Base-by-base conservation (phyloP, 345 rosid genomes). In the Corchorus capsularis region DNA sequence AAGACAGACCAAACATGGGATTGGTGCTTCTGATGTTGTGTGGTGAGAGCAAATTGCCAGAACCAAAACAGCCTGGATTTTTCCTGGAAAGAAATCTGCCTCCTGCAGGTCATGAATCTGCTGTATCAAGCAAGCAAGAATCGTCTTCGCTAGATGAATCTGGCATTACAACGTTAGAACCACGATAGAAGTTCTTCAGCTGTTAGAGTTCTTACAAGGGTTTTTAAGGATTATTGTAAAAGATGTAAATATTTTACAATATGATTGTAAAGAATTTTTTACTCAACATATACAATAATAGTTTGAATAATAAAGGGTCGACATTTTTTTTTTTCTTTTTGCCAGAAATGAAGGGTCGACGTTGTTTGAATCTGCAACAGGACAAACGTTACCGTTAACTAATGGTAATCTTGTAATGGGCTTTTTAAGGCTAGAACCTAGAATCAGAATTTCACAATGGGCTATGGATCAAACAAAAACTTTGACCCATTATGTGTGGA, bases 11-110 rank as follows among this genome's bases (percentile, higher is more conserved):
- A 35, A 68, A 71, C 19, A 81, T 84, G 80, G 69, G 80, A 9
- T 11, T 71, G 2, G 79, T 81, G 49, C 72, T 83, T 19, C 69
- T 79, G 1, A 78, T 82, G 89, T 72, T 86, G 73, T 73, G 74
- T 1, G 80, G 83, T 32, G 77, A 80, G 10, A 70, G 72, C 14
- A 4, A 75, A 13, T 72, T 86, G 70, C 81, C 83, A 56, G 52
- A 82, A 32, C 89, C 89, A 17, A 78, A 77, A 47, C 79, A 82
- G 34, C 86, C 88, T 16, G 83, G 81, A 1, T 79, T 77, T 46
- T 79, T 79, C 77, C 47, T 68, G 1, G 76, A 72, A 69, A 79
- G 54, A 27, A 22, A 65, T n/a, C 22, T 46, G 55, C 59, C 45
- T 47, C 2, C 11, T 6, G 35, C 45, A 35, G 47, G 19, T 27